Conservation (phyloP, 1,284 basidiomycete genomes). For the Puccinia hordei region DNA sequence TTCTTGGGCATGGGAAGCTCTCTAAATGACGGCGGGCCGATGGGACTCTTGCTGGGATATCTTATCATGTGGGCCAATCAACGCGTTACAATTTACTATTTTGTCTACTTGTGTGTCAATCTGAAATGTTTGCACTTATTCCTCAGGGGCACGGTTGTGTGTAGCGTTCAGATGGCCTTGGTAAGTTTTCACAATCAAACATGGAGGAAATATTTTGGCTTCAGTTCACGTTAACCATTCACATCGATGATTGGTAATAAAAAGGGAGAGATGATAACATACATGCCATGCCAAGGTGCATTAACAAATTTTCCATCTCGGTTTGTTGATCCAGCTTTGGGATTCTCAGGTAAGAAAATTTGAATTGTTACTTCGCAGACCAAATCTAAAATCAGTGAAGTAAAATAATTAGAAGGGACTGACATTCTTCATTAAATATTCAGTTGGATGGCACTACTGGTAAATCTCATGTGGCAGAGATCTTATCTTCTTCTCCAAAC, state of each 20-base stretch:
- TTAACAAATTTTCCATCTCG: conserved; percentile 29
- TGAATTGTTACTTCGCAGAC: not conserved
- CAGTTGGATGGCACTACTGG: conserved; percentile 49
- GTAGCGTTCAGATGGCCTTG: conserved; percentile 42
- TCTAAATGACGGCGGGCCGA: conserved; percentile 61
- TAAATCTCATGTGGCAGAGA: not conserved
- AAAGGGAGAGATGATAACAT: conserved; percentile 49
- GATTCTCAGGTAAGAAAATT: conserved; percentile 37
- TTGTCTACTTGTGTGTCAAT: not conserved
- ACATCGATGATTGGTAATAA: not conserved
- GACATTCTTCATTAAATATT: not conserved
- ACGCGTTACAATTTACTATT: not conserved
- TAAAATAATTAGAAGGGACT: not conserved
- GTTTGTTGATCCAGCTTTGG: conserved; percentile 47
- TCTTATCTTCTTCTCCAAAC: not conserved
- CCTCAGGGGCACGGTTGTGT: conserved; percentile 42
- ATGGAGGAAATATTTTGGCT: not conserved
- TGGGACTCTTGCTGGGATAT: conserved; percentile 60
- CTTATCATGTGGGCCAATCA: conserved; percentile 52
- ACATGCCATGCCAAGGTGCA: conserved; percentile 33
- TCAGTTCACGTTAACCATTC: not conserved
- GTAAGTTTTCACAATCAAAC: not conserved
- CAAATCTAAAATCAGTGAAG: not conserved
- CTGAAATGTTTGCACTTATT: not conserved
- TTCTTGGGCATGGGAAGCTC: conserved; percentile 75